Evolutionary conservation across 2,329 filamentous ascomycete genomes (phyloP), one percentile per base, ranked within the genome.

Genomic region (Arthrobotrys sphaeroides): DNA sequence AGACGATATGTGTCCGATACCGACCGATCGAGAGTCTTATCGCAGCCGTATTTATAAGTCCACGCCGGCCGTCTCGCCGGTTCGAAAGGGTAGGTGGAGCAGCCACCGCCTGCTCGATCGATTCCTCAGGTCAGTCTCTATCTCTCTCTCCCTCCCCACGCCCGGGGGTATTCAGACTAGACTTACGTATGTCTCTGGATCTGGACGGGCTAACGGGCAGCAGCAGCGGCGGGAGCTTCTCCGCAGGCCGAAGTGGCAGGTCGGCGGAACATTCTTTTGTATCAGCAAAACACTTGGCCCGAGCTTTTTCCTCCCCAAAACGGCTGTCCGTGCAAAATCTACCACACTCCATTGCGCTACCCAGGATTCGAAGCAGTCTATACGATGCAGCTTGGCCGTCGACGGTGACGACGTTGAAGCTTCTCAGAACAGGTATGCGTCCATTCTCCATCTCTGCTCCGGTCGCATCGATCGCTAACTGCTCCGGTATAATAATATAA

Each of bases 381-480:
- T 69, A 43, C 45, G 28, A 61, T 61, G 55, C 59, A 28, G 38
- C 20, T 26, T 36, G 31, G 55, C 55, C 66, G 66, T 51, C 66
- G 55, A 62, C 66, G 55, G 66, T 70, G 66, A 70, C 66, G 66
- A 47, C 66, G 43, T 47, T 49, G 7, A 36, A 51, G 22, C 20
- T 26, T 24, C 18, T 4, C 22, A 24, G 33, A 47, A 40, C 22
- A 66, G 47, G 64, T 60, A 59, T 6, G 24, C 9, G 26, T 7
- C 2, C 20, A 12, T 20, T 47, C 42, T 22, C 22, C n/a, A 28
- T 20, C 1, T n/a, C 16, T 40, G 28, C 33, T 24, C 18, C 1
- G 22, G 2, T 6, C 5, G 13, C 22, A 31, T 13, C 24, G 26
- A 5, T 67, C 16, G 45, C 62, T 57, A 47, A 67, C 20, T 18